Conservation (phyloP, 1,284 basidiomycete species). For the Athelia psychrophila region DNA sequence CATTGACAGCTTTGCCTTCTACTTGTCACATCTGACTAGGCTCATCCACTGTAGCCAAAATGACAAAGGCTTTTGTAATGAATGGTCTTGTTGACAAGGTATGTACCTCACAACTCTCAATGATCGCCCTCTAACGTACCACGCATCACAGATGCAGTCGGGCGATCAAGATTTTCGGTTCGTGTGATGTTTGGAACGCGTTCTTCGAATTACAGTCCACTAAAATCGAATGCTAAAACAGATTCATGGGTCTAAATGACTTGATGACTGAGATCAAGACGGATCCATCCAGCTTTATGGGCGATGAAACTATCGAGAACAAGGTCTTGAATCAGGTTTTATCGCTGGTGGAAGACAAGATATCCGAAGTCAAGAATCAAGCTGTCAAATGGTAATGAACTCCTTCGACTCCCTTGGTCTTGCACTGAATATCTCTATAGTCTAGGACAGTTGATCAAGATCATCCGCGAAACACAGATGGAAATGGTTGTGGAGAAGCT, state of each 20-base stretch:
- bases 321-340: constrained; percentile 82
- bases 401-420: too few relatives aligned
- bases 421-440: constrained; percentile 33
- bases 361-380: constrained; percentile 97
- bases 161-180: constrained; percentile 82
- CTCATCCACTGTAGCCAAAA: constrained; percentile 36
- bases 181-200: constrained; percentile 23
- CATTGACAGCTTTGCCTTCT: too few relatives aligned
- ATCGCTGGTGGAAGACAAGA: constrained; percentile 86
- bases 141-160: constrained; percentile 68
- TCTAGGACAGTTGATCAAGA: constrained; percentile 84
- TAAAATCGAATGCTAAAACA: constrained; percentile 27
- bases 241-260: constrained; percentile 95
- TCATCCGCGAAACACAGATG: constrained; percentile 81
- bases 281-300: constrained; percentile 64
- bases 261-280: constrained; percentile 83
- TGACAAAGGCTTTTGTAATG: constrained; percentile 83
- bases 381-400: constrained; percentile 82
- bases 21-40: too few relatives aligned
- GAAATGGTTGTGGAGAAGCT: constrained; percentile 85
- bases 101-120: constrained; percentile 4
- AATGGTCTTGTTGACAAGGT: constrained; percentile 80
- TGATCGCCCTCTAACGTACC: constrained; percentile 10
- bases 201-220: constrained; percentile 16
- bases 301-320: constrained; percentile 81